Conservation (phyloP, 495 filamentous ascomycete species). For the Parathielavia hyrcaniae region DNA sequence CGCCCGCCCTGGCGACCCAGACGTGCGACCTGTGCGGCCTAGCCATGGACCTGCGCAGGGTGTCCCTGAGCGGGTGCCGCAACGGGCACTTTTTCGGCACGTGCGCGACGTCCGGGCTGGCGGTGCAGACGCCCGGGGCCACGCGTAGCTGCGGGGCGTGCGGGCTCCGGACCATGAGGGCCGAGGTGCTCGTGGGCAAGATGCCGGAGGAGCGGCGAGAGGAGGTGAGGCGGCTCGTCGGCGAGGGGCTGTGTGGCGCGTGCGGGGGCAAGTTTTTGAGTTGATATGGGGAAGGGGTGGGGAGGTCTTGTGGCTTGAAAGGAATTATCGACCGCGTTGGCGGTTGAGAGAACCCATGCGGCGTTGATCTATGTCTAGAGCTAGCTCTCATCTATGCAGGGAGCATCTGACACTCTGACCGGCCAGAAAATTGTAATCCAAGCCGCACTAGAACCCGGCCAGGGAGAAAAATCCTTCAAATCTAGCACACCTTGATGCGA, state of each 20-base stretch:
- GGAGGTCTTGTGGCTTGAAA: too few relatives aligned
- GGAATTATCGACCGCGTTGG: too few relatives aligned
- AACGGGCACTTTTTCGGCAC: constrained; percentile 32
- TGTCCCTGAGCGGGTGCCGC: constrained; percentile 26
- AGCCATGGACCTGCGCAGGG: constrained; percentile 18
- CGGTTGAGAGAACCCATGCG: too few relatives aligned
- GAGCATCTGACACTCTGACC: not conserved
- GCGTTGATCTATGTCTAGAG: not conserved
- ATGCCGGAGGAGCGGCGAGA: constrained; percentile 14
- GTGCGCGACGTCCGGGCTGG: constrained; percentile 40
- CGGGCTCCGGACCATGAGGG: constrained; percentile 36
- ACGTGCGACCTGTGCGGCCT: constrained; percentile 37
- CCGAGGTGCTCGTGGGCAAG: constrained; percentile 29
- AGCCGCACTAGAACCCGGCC: not conserved
- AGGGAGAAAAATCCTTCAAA: constrained; percentile 13
- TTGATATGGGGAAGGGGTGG: constrained; percentile 4
- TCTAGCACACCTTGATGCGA: constrained; percentile 7
- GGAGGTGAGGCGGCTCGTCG: constrained; percentile 28
- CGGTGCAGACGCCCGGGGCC: constrained; percentile 39
- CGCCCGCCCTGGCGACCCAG: constrained; percentile 24
- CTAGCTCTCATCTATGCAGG: not conserved
- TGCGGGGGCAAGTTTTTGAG: constrained; percentile 46
- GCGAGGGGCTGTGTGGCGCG: constrained; percentile 35
- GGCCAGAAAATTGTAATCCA: not conserved
- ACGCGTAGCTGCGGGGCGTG: constrained; percentile 42